These are phyloP conservation scores for Didymella keratinophila DNA, from an alignment of 2,329 filamentous ascomycete species.

Conservation along the genomic window DNA sequence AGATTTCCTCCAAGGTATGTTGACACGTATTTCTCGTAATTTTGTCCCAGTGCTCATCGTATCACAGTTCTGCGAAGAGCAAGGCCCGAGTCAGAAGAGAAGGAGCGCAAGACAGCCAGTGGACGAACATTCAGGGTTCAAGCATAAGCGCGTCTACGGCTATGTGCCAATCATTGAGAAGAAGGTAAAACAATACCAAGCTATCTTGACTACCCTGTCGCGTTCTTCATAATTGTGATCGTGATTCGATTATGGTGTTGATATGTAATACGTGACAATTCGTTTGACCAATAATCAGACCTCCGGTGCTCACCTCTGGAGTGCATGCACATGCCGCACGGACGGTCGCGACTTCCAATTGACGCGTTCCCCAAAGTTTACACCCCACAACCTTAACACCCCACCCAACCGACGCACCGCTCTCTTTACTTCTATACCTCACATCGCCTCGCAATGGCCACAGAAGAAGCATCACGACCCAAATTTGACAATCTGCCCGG, in stretches of 20 bases:
- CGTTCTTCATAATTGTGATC: neutral
- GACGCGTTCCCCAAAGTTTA: slow-evolving; percentile 28
- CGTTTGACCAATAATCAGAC: neutral
- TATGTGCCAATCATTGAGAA: neutral
- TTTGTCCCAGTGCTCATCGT: slow-evolving; percentile 45
- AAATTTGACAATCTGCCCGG: slow-evolving; percentile 60
- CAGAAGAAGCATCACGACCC: slow-evolving; percentile 43
- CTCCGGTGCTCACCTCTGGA: neutral
- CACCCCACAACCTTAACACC: slow-evolving; percentile 17
- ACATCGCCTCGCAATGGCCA: slow-evolving; percentile 31
- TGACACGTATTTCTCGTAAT: neutral
- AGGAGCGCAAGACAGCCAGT: slow-evolving; percentile 97
- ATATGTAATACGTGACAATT: too few relatives aligned
- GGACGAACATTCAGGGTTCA: slow-evolving; percentile 86
- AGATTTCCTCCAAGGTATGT: slow-evolving; percentile 93
- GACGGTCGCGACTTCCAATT: slow-evolving; percentile 30
- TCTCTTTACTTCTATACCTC: neutral
- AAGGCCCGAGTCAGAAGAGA: slow-evolving; percentile 93
- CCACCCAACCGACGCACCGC: slow-evolving; percentile 3
- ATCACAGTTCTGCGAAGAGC: slow-evolving; percentile 87
- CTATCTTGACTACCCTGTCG: neutral
- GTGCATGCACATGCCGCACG: slow-evolving; percentile 6
- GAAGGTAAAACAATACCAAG: slow-evolving; percentile 4
- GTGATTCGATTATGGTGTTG: too few relatives aligned
- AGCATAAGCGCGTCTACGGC: slow-evolving; percentile 35